These are phyloP conservation scores for Paecilomyces fulvus DNA, from an alignment of 2,329 filamentous ascomycete genomes.

Conservation along the genomic window DNA sequence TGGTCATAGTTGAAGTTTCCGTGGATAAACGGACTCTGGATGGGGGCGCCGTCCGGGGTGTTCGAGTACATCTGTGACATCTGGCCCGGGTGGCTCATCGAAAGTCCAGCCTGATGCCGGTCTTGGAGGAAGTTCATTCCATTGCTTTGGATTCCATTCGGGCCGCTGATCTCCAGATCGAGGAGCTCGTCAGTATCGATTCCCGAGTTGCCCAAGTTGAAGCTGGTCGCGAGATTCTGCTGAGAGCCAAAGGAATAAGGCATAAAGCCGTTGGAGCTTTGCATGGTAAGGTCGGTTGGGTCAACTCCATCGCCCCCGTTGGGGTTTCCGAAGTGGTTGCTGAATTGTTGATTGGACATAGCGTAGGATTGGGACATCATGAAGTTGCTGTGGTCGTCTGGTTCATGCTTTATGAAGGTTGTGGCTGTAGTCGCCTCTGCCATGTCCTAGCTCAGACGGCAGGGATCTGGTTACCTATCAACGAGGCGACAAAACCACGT, in stretches of 20 bases:
- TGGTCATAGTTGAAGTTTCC: conserved; percentile 66
- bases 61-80: conserved; percentile 73
- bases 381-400: conserved; percentile 54
- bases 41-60: conserved; percentile 83
- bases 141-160: conserved; percentile 28
- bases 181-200: conserved; percentile 85
- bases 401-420: conserved; percentile 59
- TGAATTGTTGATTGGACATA: conserved; percentile 43
- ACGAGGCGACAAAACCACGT: not conserved
- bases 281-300: conserved; percentile 75
- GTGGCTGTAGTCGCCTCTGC: conserved; percentile 40
- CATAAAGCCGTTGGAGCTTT: conserved; percentile 39
- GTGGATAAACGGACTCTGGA: conserved; percentile 79
- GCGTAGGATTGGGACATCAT: conserved; percentile 43
- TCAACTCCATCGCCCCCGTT: conserved; percentile 58
- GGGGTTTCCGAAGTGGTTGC: conserved; percentile 40
- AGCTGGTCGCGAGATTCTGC: conserved; percentile 61
- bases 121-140: conserved; percentile 37
- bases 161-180: conserved; percentile 46
- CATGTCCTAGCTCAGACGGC: conserved; percentile 30
- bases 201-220: conserved; percentile 66
- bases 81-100: conserved; percentile 59
- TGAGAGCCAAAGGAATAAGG: conserved; percentile 53
- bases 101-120: conserved; percentile 45
- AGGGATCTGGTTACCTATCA: not conserved